Evolutionary conservation across 257 asterid genomes (phyloP).

Genomic region (Solanum piurae): DNA sequence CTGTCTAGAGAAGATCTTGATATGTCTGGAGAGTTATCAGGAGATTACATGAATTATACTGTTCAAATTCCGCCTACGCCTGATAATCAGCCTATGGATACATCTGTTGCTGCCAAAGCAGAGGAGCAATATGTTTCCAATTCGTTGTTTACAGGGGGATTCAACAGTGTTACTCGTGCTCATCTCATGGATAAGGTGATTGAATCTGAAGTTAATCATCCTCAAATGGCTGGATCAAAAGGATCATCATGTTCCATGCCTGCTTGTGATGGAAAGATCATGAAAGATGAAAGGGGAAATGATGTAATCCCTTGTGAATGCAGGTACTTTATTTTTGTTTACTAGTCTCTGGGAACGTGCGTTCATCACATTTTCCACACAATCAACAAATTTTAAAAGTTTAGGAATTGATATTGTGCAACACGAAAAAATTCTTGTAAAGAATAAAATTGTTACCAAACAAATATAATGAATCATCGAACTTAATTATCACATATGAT

Average conservation of each 20-base stretch:
- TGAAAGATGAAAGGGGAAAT: constrained; percentile 73
- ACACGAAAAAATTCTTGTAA: not conserved
- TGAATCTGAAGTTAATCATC: constrained; percentile 67
- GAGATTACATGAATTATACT: constrained; percentile 64
- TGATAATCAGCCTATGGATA: constrained; percentile 74
- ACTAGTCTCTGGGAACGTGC: not conserved
- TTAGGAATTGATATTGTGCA: not conserved
- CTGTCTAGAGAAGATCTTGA: constrained; percentile 68
- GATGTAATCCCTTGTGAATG: constrained; percentile 78
- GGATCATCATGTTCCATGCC: constrained; percentile 79
- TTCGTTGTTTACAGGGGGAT: constrained; percentile 78
- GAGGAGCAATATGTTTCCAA: constrained; percentile 86
- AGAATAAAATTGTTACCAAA: not conserved
- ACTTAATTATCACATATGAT: not conserved
- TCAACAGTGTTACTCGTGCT: constrained; percentile 81
- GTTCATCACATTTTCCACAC: not conserved
- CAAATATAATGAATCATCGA: not conserved
- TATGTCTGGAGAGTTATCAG: constrained; percentile 52
- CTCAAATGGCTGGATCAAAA: constrained; percentile 83
- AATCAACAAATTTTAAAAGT: not conserved
- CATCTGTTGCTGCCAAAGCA: constrained; percentile 62
- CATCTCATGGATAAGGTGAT: constrained; percentile 94
- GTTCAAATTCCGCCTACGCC: constrained; percentile 91
- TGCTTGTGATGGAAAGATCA: constrained; percentile 72
- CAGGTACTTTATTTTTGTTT: constrained; percentile 24